Base-by-base conservation (phyloP, 345 rosid genomes). In the Salix arbutifolia region DNA sequence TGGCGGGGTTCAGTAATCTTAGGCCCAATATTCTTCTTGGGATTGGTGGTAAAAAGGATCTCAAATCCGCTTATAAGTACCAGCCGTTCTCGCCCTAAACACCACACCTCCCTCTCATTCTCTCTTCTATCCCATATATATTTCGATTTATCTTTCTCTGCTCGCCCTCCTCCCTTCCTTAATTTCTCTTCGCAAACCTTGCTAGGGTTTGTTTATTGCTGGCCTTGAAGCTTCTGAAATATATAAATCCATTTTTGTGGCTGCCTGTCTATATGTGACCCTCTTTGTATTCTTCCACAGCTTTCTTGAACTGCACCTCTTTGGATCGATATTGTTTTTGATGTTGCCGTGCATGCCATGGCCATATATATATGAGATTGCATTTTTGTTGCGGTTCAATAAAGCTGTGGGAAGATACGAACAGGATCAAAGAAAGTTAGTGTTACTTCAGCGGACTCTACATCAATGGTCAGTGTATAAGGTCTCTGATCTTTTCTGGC, bases 231-330 rank as follows among this genome's bases (percentile, higher is more conserved):
- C 31, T 72, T 58, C 53, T 19, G 6, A 26, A 38, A 30, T 38
- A 5, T 10, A 18, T 5, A 5, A n/a, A 42, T 40, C 53, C 26
- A 9, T 5, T 12, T 23, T 1, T 4, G 12, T 4, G 64, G 37
- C 6, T 33, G 12, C 8, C 8, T 10, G 9, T 31, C 31, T 28
- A 30, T 44, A 1, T 38, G 61, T 92, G 98, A 76, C 81, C 65
- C 91, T 94, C 86, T 90, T 83, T 85, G 90, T 92, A 89, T 90
- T 90, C 87, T 92, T 94, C 98, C 97, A 94, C 98, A 94, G 98
- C 98, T 94, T 94, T 94, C 98, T 94, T 94, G 97, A 94, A 94
- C 98, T 90, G 98, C 97, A 81, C 77, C 83, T 76, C 6, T 56
- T 35, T 52, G 30, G 26, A 4, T 31, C 0, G 33, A 68, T 40